Evolutionary conservation across 2,329 filamentous ascomycete genomes (phyloP).

Genomic region (Ophiosphaerella herpotricha): DNA sequence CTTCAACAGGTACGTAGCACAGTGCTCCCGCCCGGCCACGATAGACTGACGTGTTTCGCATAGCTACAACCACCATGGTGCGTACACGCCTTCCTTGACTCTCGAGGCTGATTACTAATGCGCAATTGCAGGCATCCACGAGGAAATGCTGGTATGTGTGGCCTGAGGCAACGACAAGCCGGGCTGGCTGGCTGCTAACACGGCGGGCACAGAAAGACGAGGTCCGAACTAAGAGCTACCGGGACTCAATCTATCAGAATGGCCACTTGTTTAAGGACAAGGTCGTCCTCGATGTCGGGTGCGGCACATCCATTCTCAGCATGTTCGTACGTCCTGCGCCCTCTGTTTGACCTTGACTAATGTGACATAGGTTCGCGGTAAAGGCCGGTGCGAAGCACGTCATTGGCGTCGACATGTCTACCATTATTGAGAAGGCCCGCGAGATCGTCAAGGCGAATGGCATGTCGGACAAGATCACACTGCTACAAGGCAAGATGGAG

Average conservation of each 20-base stretch:
- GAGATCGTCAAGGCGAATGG: slow-evolving; percentile 94
- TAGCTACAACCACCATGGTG: slow-evolving; percentile 98
- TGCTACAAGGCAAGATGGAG: slow-evolving; percentile 99
- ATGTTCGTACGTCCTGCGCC: slow-evolving; percentile 68
- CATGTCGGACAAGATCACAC: slow-evolving; percentile 92
- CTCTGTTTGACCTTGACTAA: slow-evolving; percentile 17
- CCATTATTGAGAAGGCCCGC: slow-evolving; percentile 97
- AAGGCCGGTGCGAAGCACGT: slow-evolving; percentile 97
- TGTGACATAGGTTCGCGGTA: slow-evolving; percentile 79
- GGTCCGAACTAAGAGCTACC: slow-evolving; percentile 93
- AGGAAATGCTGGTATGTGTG: slow-evolving; percentile 90
- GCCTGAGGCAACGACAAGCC: slow-evolving; percentile 8
- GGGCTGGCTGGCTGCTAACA: slow-evolving; percentile 13
- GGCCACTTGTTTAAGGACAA: slow-evolving; percentile 91
- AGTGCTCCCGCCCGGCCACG: slow-evolving; percentile 22
- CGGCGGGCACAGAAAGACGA: slow-evolving; percentile 79
- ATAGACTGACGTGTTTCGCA: slow-evolving; percentile 44
- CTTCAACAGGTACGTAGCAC: slow-evolving; percentile 81
- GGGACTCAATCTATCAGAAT: slow-evolving; percentile 97
- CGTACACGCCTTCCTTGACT: slow-evolving; percentile 46
- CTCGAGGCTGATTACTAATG: slow-evolving; percentile 43
- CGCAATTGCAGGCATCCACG: slow-evolving; percentile 76
- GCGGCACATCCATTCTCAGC: slow-evolving; percentile 95
- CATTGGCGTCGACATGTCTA: slow-evolving; percentile 99
- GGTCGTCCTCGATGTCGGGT: slow-evolving; percentile 95